Percentiles rank a stretch among this genome's conserved stretches.
phyloP scores from a whole-genome alignment of 306 rosid species.

The Albizia julibrissin region DNA sequence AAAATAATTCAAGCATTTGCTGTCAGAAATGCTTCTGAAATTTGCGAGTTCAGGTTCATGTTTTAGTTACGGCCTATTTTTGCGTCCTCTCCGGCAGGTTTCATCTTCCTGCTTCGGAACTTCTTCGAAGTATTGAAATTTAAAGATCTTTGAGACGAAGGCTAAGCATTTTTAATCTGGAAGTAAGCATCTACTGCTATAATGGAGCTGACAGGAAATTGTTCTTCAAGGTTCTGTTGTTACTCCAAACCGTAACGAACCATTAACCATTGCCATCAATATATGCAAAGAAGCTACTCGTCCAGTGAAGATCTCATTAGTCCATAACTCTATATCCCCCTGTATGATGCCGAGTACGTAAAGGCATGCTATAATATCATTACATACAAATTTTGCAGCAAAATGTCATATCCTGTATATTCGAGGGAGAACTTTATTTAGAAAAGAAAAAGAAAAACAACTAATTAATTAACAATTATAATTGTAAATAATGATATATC shows the following conservation, averaged over 20 bases:
- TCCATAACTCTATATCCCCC: neutral
- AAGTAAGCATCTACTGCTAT: neutral
- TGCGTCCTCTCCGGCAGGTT: neutral
- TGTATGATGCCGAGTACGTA: neutral
- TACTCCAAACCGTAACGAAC: neutral
- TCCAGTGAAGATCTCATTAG: neutral
- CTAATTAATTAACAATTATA: neutral
- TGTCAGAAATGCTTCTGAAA: neutral
- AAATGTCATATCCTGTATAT: constrained; percentile 1
- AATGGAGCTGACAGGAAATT: neutral
- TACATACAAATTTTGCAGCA: constrained; percentile 4
- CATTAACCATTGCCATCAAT: neutral
- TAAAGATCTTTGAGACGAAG: neutral
- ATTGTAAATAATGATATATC: neutral
- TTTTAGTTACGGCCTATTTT: neutral
- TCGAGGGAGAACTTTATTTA: constrained; percentile 2
- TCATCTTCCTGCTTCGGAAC: neutral
- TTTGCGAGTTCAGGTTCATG: neutral
- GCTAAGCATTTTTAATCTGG: neutral
- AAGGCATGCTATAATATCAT: neutral
- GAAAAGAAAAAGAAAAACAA: neutral
- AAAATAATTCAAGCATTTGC: neutral
- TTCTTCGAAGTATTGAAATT: neutral
- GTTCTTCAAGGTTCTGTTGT: neutral
- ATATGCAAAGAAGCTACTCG: neutral